Percentiles rank a stretch among this genome's conserved stretches.
Conservation (phyloP, 2,329 filamentous ascomycete species). For the Beauveria rudraprayagi region DNA sequence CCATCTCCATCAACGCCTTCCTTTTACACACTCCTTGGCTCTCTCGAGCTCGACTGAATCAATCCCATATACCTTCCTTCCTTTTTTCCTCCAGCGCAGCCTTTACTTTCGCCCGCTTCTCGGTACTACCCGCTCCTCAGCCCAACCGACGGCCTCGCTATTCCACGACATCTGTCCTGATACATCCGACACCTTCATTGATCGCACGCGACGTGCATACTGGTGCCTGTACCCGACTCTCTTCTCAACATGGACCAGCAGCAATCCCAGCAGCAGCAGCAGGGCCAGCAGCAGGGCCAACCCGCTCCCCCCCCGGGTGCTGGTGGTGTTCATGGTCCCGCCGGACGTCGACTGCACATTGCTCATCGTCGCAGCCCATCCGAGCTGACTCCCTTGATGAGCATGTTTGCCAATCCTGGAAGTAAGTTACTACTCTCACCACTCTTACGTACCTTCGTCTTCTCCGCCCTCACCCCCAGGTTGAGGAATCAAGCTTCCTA, state of each 20-base stretch:
- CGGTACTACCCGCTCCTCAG: background rate
- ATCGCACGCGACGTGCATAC: constrained; percentile 38
- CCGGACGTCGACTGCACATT: constrained; percentile 89
- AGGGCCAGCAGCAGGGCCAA: constrained; percentile 44
- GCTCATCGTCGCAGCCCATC: constrained; percentile 95
- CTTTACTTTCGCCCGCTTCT: background rate
- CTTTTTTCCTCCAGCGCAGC: constrained; percentile 11
- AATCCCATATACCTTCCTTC: constrained; percentile 30
- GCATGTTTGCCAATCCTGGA: constrained; percentile 65
- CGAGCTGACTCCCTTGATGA: constrained; percentile 94
- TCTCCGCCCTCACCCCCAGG: background rate
- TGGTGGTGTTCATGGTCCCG: constrained; percentile 60
- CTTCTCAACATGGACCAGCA: constrained; percentile 52
- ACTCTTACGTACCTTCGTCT: background rate
- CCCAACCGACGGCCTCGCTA: constrained; percentile 3
- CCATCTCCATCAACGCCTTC: constrained; percentile 23
- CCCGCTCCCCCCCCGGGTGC: constrained; percentile 34
- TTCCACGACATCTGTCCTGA: constrained; percentile 11
- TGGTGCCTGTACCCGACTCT: constrained; percentile 31
- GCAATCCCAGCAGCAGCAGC: constrained; percentile 33
- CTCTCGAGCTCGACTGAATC: constrained; percentile 21
- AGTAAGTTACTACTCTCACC: constrained; percentile 41
- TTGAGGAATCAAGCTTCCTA: background rate
- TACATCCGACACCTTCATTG: constrained; percentile 15
- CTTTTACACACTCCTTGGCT: constrained; percentile 31